Evolutionary conservation across 2,329 filamentous ascomycete species (phyloP).

Genomic region (Paraphaeosphaeria minitans): DNA sequence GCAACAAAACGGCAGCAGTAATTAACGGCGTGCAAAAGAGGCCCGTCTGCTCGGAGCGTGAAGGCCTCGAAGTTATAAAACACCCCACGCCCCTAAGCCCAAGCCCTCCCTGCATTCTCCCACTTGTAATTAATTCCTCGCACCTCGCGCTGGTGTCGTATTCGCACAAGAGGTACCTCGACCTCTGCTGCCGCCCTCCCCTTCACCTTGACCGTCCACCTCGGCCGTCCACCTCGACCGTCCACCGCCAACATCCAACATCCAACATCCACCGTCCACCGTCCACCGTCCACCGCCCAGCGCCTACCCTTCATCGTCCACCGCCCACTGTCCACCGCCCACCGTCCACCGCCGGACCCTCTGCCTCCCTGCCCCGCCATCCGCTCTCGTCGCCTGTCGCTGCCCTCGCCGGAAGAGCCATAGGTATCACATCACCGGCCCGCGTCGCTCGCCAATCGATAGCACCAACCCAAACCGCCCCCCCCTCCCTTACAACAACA

Average conservation of each 20-base stretch:
- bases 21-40: constrained; percentile 47
- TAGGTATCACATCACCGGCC: constrained; percentile 5
- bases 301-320: constrained; percentile 6
- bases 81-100: constrained; percentile 39
- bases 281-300: no score
- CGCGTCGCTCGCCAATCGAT: constrained; percentile 18
- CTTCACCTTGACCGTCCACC: no score
- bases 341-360: neutral
- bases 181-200: no score
- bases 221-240: no score
- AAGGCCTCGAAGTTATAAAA: constrained; percentile 46
- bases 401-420: constrained; percentile 15
- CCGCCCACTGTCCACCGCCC: no score
- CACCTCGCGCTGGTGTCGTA: neutral
- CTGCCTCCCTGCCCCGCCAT: constrained; percentile 5
- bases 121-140: constrained; percentile 11
- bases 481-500: no score
- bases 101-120: constrained; percentile 36
- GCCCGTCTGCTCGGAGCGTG: constrained; percentile 43
- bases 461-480: constrained; percentile 15
- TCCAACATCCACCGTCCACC: no score
- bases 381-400: constrained; percentile 13
- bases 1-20: constrained; percentile 49
- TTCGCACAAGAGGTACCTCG: neutral
- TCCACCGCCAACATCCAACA: no score